phyloP scores from a whole-genome alignment of 2,329 filamentous ascomycete genomes.

The Arachnomyces sp. region DNA sequence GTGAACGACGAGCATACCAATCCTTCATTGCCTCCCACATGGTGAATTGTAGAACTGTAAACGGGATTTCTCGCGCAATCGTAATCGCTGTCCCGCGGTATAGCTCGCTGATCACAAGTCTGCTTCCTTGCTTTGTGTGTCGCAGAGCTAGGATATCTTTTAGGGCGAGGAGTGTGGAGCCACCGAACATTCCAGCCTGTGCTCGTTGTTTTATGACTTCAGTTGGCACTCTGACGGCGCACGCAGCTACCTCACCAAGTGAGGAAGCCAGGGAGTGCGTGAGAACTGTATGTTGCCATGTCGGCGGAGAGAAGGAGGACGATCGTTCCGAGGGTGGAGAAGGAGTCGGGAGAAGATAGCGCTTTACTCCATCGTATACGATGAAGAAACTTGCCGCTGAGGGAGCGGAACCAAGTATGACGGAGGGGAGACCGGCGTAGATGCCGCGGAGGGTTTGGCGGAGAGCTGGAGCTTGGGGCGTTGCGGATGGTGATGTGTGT shows the following conservation, averaged over 20 bases:
- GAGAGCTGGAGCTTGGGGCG: conserved; percentile 64
- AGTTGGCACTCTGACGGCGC: conserved; percentile 83
- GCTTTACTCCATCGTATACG: conserved; percentile 75
- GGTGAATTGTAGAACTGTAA: conserved; percentile 94
- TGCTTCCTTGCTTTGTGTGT: conserved; percentile 23
- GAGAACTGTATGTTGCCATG: conserved; percentile 31
- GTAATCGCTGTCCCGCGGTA: conserved; percentile 92
- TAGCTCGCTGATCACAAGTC: conserved; percentile 67
- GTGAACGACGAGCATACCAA: conserved; percentile 32
- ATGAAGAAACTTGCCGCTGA: conserved; percentile 96
- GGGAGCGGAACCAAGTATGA: conserved; percentile 83
- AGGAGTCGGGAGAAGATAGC: conserved; percentile 34
- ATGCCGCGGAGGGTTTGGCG: conserved; percentile 84
- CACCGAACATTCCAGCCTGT: conserved; percentile 75
- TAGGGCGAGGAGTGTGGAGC: conserved; percentile 58
- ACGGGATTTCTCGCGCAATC: conserved; percentile 90
- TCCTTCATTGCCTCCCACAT: conserved; percentile 89
- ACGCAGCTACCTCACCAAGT: conserved; percentile 83
- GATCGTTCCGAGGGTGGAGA: conserved; percentile 19
- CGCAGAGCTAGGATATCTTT: conserved; percentile 56
- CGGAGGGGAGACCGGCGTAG: conserved; percentile 84
- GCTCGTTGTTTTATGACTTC: conserved; percentile 97
- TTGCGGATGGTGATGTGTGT: conserved; percentile 12
- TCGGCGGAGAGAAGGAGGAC: conserved; percentile 18
- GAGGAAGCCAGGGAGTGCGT: conserved; percentile 79